A percentile compares a stretch with the other conserved stretches of the same genome.
Evolutionary conservation across 192 early-diverging fungal species (phyloP).

Genomic region (Entomortierella beljakovae): DNA sequence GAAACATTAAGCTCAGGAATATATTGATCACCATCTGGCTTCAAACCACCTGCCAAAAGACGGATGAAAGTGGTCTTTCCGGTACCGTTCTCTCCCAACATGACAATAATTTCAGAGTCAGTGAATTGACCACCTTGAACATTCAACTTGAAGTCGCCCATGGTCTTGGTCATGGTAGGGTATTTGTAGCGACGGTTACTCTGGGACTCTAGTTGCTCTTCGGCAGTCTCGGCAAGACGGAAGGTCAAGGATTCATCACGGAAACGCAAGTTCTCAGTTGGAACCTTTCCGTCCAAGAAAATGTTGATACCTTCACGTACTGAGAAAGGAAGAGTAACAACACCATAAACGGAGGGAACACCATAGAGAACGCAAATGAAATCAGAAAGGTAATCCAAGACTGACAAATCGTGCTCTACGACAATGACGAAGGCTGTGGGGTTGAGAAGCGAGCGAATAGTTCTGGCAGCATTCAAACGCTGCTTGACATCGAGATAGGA

Average conservation of each 20-base stretch:
- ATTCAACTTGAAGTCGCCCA: constrained; percentile 85
- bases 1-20: constrained; percentile 90
- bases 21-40: constrained; percentile 82
- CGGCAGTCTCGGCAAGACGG: constrained; percentile 90
- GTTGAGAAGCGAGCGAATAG: constrained; percentile 86
- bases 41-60: constrained; percentile 87
- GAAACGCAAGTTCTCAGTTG: constrained; percentile 99
- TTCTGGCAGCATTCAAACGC: constrained; percentile 94
- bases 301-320: constrained; percentile 99
- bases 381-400: constrained; percentile 98
- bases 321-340: constrained; percentile 96
- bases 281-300: constrained; percentile 96
- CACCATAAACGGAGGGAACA: constrained; percentile 95
- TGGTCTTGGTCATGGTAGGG: constrained; percentile 88
- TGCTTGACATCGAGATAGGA: constrained; percentile 99
- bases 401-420: constrained; percentile 98
- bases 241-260: constrained; percentile 95
- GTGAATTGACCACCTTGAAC: constrained; percentile 89
- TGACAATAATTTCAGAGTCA: constrained; percentile 97
- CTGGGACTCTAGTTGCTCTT: constrained; percentile 72
- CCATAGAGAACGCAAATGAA: constrained; percentile 99
- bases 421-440: constrained; percentile 89
- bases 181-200: constrained; percentile 85
- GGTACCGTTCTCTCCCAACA: constrained; percentile 98
- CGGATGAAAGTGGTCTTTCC: constrained; percentile 98